Base-by-base conservation (phyloP, 352 stramenopile species). In the Pythium apleroticum region DNA sequence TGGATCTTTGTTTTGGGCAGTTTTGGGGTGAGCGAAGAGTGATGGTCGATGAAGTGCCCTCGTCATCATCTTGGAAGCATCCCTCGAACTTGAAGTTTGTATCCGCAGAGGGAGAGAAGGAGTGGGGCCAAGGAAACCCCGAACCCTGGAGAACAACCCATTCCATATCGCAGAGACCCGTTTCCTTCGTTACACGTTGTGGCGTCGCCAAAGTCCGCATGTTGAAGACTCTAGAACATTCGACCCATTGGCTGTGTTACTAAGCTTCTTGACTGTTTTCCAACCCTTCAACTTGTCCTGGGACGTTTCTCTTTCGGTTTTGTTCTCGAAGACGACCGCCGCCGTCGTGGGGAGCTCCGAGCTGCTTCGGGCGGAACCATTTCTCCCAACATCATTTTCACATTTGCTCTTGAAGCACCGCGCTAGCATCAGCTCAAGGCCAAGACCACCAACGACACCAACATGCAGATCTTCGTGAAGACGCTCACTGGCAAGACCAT, bases 401-500 rank as follows among this genome's bases (percentile, higher is more conserved):
- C 59, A 54, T 65, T 65, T 59, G 59, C 59, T 52, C 58, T 58
- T 22, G 11, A 48, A 37, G 22, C 46, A 52, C 55, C 60, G 3
- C 49, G n/a, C 50, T 57, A 20, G 20, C 37, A 61, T 10, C 43
- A 25, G 22, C 45, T 28, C 59, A 54, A 56, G 17, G 33, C 20
- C 59, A 54, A 56, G 9, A 43, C 20, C 25, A 19, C 24, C 37
- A 28, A 28, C 15, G 17, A 11, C 7, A 9, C 25, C 58, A 52
- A 55, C 20, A 58, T 58, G 28, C 46, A 63, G 33, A 97, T 97
- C 79, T 80, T 91, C 68, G 90, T 98, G 17, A 98, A 98, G 79
- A 98, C 93, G 45, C 72, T 98, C 33, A 96, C 86, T 6, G 92
- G 88, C 37, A 98, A 97, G 76, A 97, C 90, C 6, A 91, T 98